These are phyloP conservation scores for Alternaria sp. DNA, from an alignment of 2,329 filamentous ascomycete genomes.

Conservation along the genomic window DNA sequence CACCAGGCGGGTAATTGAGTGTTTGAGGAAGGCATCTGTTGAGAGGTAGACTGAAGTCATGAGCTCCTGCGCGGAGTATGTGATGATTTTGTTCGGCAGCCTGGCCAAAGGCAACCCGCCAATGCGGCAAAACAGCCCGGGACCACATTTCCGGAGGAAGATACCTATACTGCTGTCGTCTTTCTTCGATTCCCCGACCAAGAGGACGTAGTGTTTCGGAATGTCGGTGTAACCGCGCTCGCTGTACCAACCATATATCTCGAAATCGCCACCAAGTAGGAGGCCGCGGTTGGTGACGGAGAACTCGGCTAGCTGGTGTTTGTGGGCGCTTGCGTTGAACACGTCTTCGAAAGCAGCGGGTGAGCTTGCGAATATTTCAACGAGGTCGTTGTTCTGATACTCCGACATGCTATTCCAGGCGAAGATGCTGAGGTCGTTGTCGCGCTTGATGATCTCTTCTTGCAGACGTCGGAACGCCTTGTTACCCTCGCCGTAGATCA, in stretches of 20 bases:
- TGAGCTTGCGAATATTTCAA: not conserved
- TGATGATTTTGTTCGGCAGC: not conserved
- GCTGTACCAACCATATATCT: not conserved
- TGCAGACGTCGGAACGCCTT: slow-evolving; percentile 14
- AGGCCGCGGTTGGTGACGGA: not conserved
- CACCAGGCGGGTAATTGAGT: not conserved
- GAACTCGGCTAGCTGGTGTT: not conserved
- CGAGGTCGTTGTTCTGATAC: not conserved
- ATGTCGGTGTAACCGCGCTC: not conserved
- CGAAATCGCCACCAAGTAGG: not conserved
- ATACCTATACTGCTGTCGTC: not conserved
- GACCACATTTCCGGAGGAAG: not conserved
- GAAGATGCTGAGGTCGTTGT: slow-evolving; percentile 11
- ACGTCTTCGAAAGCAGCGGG: not conserved
- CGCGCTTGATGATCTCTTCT: slow-evolving; percentile 5
- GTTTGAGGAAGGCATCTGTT: not conserved
- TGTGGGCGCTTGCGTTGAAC: not conserved
- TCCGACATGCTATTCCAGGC: not conserved
- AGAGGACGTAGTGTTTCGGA: not conserved
- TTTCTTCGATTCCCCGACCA: not conserved
- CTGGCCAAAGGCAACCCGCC: not conserved
- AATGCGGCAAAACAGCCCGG: not conserved
- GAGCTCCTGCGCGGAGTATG: not conserved
- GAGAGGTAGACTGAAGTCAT: not conserved
- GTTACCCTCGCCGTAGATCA: slow-evolving; percentile 37